These are phyloP conservation scores for Saccharomyces jurei DNA, from an alignment of 805 yeast species.

Conservation along the genomic window DNA sequence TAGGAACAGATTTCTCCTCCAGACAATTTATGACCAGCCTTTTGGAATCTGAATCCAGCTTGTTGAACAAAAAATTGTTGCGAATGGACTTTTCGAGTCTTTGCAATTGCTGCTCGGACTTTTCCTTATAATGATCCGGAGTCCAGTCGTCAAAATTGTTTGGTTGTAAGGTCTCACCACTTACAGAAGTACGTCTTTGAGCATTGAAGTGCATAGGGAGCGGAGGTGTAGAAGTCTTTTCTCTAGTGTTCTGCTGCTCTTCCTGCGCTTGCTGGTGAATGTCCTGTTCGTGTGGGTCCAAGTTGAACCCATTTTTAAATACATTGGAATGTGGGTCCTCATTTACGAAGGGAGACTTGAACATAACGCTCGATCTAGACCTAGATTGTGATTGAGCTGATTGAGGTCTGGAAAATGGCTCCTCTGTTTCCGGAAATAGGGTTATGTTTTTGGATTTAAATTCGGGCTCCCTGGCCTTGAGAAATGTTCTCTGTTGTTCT, in stretches of 20 bases:
- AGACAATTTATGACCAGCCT: slow-evolving; percentile 77
- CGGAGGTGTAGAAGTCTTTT: slow-evolving; percentile 4
- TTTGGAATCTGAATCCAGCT: slow-evolving; percentile 70
- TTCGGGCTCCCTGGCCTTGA: slow-evolving; percentile 24
- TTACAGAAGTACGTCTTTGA: slow-evolving; percentile 79
- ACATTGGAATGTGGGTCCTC: slow-evolving; percentile 50
- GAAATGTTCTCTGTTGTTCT: slow-evolving; percentile 39
- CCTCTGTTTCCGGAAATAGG: slow-evolving; percentile 33
- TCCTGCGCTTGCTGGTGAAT: neutral
- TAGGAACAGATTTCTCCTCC: slow-evolving; percentile 55
- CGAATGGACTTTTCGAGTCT: slow-evolving; percentile 66
- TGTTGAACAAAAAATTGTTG: slow-evolving; percentile 77
- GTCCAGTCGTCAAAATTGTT: slow-evolving; percentile 70
- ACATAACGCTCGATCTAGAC: slow-evolving; percentile 21
- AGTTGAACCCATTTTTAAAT: neutral
- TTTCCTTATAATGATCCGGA: slow-evolving; percentile 48
- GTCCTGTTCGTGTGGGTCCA: neutral
- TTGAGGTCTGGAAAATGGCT: slow-evolving; percentile 24
- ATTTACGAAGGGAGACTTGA: slow-evolving; percentile 56
- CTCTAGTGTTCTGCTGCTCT: neutral
- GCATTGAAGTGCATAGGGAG: slow-evolving; percentile 62
- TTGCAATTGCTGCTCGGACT: slow-evolving; percentile 52
- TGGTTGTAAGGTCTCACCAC: slow-evolving; percentile 82
- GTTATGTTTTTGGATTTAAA: slow-evolving; percentile 40
- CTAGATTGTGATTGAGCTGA: slow-evolving; percentile 26